phyloP scores from a whole-genome alignment of 148 eudicot genomes.

The Camellia granthamiana region DNA sequence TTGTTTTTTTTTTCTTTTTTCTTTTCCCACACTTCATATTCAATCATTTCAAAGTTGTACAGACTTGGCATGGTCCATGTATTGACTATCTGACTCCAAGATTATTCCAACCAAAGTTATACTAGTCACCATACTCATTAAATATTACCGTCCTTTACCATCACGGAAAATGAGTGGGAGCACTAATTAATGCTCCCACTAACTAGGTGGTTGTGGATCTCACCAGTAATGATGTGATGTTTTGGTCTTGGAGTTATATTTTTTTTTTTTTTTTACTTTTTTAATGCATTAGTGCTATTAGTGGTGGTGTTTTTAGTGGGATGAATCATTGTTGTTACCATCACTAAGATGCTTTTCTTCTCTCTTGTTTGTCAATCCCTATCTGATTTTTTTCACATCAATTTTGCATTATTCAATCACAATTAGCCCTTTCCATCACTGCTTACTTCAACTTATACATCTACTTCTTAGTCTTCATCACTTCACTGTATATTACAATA shows the following conservation, averaged over 20 bases:
- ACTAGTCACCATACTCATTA: background rate
- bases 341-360: background rate
- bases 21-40: background rate
- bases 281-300: too few relatives aligned
- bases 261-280: too few relatives aligned
- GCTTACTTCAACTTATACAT: too few relatives aligned
- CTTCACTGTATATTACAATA: too few relatives aligned
- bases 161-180: too few relatives aligned
- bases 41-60: slow-evolving; percentile 5
- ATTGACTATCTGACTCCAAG: background rate
- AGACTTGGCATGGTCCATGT: background rate
- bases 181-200: too few relatives aligned
- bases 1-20: background rate
- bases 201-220: too few relatives aligned
- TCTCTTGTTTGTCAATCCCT: background rate
- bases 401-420: background rate
- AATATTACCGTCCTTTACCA: background rate
- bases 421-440: background rate
- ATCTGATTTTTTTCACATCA: background rate
- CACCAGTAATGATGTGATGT: too few relatives aligned
- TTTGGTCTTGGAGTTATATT: too few relatives aligned
- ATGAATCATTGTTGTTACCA: too few relatives aligned
- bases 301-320: too few relatives aligned
- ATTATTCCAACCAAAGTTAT: background rate
- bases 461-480: too few relatives aligned